Conservation (phyloP, 1,284 basidiomycete species). For the Ustilago xerochloae region DNA sequence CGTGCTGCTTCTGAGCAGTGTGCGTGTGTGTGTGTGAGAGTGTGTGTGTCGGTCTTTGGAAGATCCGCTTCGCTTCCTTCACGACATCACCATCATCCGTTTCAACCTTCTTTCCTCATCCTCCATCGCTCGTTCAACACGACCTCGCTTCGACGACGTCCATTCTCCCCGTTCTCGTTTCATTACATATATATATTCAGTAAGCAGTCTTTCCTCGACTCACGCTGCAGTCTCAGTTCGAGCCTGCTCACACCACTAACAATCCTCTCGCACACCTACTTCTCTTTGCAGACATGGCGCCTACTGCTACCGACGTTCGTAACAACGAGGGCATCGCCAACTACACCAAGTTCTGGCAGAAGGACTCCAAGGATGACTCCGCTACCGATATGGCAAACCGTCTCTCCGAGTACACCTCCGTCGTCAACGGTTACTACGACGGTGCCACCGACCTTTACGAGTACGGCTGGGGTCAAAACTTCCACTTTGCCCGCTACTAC, state of each 20-base stretch:
- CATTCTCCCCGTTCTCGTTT: not conserved
- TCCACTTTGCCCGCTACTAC: constrained; percentile 99
- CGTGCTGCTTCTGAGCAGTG: not conserved
- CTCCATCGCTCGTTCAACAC: constrained; percentile 20
- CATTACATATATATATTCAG: not conserved
- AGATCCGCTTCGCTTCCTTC: too few species aligned
- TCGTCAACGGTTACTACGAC: constrained; percentile 97
- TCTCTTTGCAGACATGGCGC: constrained; percentile 37
- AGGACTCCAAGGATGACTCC: constrained; percentile 80
- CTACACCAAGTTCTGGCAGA: constrained; percentile 95
- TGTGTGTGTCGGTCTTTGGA: too few species aligned
- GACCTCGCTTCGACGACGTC: constrained; percentile 9
- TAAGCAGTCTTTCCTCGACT: not conserved
- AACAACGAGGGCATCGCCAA: constrained; percentile 84
- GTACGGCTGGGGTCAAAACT: constrained; percentile 91
- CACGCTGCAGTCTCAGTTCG: not conserved
- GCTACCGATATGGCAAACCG: constrained; percentile 79
- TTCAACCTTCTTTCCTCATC: not conserved
- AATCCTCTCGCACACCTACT: not conserved
- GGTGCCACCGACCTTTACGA: constrained; percentile 97
- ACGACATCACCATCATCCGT: not conserved
- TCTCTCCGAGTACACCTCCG: constrained; percentile 86
- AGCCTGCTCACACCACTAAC: not conserved
- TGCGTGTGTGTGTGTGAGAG: too few species aligned
- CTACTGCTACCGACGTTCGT: constrained; percentile 75